Percentiles rank a stretch among this genome's conserved stretches.
Evolutionary conservation across 2,329 filamentous ascomycete species (phyloP).

Genomic region (Cadophora malorum): DNA sequence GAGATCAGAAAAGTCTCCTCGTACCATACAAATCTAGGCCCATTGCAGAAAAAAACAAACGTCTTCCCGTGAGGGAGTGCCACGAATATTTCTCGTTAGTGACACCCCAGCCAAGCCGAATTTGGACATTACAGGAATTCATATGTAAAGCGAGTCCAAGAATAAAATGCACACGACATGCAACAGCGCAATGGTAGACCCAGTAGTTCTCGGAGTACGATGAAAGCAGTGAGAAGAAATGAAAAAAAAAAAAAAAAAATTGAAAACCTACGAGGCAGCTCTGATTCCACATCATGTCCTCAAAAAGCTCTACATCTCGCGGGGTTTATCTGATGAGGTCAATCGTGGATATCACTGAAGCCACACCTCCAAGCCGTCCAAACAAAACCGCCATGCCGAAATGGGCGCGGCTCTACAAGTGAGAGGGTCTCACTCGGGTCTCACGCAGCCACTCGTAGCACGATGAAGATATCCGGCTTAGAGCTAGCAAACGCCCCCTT

Average conservation of each 20-base stretch:
- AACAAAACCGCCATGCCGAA: not conserved
- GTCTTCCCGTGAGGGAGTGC: not conserved
- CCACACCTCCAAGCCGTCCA: not conserved
- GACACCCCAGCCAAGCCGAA: not conserved
- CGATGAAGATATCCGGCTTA: not conserved
- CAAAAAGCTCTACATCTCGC: not conserved
- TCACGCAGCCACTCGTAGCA: not conserved
- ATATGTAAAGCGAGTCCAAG: too few relatives aligned
- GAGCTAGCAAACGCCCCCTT: not conserved
- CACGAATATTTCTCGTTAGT: not conserved
- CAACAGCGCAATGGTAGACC: too few relatives aligned
- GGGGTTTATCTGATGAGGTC: not conserved
- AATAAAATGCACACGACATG: too few relatives aligned
- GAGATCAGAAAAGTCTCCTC: not conserved
- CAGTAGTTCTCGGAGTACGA: too few relatives aligned
- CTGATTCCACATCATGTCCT: not conserved
- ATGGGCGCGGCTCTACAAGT: not conserved
- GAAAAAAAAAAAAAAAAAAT: too few relatives aligned
- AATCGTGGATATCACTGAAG: not conserved
- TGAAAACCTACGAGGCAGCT: not conserved
- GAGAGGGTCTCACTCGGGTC: slow-evolving; percentile 1
- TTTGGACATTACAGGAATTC: not conserved
- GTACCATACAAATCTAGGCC: not conserved
- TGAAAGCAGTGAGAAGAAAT: too few relatives aligned
- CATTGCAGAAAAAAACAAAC: not conserved